Percentiles rank a stretch among this genome's conserved stretches.
Evolutionary conservation across 345 rosid genomes (phyloP).

Genomic region (Kernera saxatilis): DNA sequence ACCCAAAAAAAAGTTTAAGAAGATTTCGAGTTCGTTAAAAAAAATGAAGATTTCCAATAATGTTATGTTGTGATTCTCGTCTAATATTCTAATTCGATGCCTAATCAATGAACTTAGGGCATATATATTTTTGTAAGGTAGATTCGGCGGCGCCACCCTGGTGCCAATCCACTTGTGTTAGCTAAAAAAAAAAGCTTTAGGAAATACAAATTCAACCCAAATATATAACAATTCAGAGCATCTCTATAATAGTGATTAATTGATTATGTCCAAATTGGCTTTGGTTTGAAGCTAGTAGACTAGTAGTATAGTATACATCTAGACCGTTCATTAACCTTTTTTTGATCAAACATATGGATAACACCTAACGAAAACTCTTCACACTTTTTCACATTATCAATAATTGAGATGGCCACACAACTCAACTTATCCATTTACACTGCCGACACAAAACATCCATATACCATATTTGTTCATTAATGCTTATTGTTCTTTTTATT

Average conservation of each 20-base stretch:
- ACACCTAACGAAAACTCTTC: background rate
- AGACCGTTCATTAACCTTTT: background rate
- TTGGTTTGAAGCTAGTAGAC: background rate
- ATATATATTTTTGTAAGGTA: too few species aligned
- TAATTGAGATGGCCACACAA: conserved; percentile 27
- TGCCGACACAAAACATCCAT: conserved; percentile 29
- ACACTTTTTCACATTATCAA: background rate
- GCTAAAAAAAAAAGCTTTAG: background rate
- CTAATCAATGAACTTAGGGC: too few species aligned
- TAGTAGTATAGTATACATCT: background rate
- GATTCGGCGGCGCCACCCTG: background rate
- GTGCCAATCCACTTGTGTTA: background rate
- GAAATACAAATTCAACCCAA: background rate
- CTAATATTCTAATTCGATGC: too few species aligned
- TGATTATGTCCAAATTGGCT: background rate
- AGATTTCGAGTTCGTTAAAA: too few species aligned
- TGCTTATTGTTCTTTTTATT: background rate
- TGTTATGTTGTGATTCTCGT: too few species aligned
- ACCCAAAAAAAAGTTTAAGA: too few species aligned
- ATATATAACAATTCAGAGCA: background rate
- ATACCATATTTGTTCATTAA: background rate
- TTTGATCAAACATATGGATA: background rate
- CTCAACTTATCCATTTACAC: background rate
- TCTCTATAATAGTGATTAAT: background rate
- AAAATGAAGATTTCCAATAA: too few species aligned